These are phyloP conservation scores for Begonia peltatifolia DNA, from an alignment of 306 rosid genomes.

Conservation along the genomic window DNA sequence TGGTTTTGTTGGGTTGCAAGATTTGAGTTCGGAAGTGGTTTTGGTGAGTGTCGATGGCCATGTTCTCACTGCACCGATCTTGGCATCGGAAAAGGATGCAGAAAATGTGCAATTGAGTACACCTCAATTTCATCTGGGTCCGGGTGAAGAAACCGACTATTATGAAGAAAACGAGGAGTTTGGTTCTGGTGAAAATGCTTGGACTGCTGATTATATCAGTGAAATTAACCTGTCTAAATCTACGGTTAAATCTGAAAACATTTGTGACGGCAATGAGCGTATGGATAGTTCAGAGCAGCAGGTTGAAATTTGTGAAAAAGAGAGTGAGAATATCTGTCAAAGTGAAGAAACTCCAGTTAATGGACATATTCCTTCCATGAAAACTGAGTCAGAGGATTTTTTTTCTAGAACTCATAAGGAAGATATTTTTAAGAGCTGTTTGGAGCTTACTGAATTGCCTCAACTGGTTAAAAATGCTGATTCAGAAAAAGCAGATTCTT, in stretches of 20 bases:
- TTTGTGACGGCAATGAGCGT: constrained; percentile 6
- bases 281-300: constrained; percentile 11
- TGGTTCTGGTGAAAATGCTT: constrained; percentile 37
- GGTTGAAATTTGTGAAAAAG: constrained; percentile 31
- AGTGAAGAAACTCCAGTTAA: constrained; percentile 18
- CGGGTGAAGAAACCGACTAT: constrained; percentile 59
- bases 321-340: constrained; percentile 21
- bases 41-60: constrained; percentile 94
- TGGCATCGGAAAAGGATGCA: constrained; percentile 46
- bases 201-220: constrained; percentile 62
- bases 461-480: constrained; percentile 19
- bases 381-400: constrained; percentile 28
- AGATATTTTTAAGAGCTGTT: constrained; percentile 43
- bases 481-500: constrained; percentile 15
- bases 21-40: constrained; percentile 57
- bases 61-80: constrained; percentile 74
- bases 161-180: constrained; percentile 56
- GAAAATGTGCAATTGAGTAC: constrained; percentile 61
- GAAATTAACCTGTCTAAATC: constrained; percentile 30
- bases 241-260: constrained; percentile 14
- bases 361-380: constrained; percentile 11
- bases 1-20: constrained; percentile 41
- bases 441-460: constrained; percentile 30
- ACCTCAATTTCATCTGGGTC: constrained; percentile 87
- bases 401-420: constrained; percentile 15